Conservation (phyloP, 2,329 filamentous ascomycete species). For the Cladophialophora yegresii region DNA sequence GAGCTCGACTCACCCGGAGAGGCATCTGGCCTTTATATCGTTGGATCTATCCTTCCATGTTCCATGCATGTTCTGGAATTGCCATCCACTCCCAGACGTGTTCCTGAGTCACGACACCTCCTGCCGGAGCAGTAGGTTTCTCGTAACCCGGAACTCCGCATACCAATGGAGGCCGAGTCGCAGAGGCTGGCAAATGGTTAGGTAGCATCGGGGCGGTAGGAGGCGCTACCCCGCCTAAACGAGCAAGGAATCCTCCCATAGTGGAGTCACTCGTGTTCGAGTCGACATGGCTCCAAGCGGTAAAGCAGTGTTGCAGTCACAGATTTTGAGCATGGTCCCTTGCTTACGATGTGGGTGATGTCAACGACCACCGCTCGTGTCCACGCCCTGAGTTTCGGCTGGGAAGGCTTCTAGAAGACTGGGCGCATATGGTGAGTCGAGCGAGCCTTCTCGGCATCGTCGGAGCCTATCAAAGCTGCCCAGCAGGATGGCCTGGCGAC, state of each 20-base stretch:
- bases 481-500: neutral
- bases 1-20: neutral
- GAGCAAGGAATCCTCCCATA: slow-evolving; percentile 5
- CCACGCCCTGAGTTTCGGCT: slow-evolving; percentile 2
- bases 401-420: slow-evolving; percentile 15
- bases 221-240: slow-evolving; percentile 7
- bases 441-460: neutral
- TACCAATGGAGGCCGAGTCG: neutral
- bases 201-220: slow-evolving; percentile 14
- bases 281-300: slow-evolving; percentile 10
- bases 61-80: slow-evolving; percentile 16
- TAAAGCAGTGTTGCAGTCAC: slow-evolving; percentile 19
- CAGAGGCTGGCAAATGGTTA: slow-evolving; percentile 13
- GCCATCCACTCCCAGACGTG: slow-evolving; percentile 4
- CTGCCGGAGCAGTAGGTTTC: neutral
- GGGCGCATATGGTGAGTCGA: slow-evolving; percentile 9
- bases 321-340: neutral
- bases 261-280: neutral
- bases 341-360: neutral
- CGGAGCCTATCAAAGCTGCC: slow-evolving; percentile 5
- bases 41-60: neutral
- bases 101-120: slow-evolving; percentile 1
- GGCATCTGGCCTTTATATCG: slow-evolving; percentile 1
- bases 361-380: neutral
- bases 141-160: slow-evolving; percentile 17